A percentile compares a stretch with the other conserved stretches of the same genome.
phyloP scores from a whole-genome alignment of 148 eudicot genomes.

The Nepenthes mirabilis region DNA sequence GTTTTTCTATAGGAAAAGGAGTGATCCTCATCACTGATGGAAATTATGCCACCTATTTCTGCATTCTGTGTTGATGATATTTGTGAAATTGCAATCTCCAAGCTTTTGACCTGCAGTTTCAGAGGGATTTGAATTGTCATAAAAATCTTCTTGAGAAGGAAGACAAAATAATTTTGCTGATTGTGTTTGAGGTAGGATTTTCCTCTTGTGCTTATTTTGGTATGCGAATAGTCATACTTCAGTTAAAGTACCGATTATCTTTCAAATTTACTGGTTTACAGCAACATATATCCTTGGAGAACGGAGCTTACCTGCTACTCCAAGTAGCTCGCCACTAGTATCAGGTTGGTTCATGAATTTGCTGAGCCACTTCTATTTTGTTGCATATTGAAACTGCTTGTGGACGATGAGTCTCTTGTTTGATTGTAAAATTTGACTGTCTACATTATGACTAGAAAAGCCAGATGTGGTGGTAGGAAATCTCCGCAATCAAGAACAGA shows the following conservation, averaged over 20 bases:
- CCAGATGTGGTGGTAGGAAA: too few relatives aligned
- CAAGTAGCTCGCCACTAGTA: constrained; percentile 41
- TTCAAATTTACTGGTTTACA: not conserved
- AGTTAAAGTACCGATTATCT: not conserved
- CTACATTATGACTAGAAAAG: constrained; percentile 8
- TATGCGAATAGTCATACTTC: not conserved
- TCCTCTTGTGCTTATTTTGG: too few relatives aligned
- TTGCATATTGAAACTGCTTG: constrained; percentile 14
- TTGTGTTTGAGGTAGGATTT: not conserved
- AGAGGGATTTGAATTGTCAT: not conserved
- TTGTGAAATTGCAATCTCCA: constrained; percentile 7
- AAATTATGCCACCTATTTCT: not conserved
- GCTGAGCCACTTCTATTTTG: constrained; percentile 9
- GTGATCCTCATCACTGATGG: constrained; percentile 49
- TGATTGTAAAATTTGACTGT: constrained; percentile 4
- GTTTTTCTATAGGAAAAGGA: constrained; percentile 18
- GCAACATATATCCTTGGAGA: not conserved
- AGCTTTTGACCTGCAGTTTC: constrained; percentile 42
- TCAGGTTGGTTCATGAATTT: constrained; percentile 53
- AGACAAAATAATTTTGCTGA: constrained; percentile 9
- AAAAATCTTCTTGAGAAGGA: too few relatives aligned
- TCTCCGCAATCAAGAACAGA: too few relatives aligned
- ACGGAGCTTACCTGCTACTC: constrained; percentile 26
- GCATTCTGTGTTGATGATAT: not conserved
- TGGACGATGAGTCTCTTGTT: constrained; percentile 52